These are phyloP conservation scores for Thalassiosira profunda DNA, from an alignment of 108 stramenopile genomes.

Conservation along the genomic window DNA sequence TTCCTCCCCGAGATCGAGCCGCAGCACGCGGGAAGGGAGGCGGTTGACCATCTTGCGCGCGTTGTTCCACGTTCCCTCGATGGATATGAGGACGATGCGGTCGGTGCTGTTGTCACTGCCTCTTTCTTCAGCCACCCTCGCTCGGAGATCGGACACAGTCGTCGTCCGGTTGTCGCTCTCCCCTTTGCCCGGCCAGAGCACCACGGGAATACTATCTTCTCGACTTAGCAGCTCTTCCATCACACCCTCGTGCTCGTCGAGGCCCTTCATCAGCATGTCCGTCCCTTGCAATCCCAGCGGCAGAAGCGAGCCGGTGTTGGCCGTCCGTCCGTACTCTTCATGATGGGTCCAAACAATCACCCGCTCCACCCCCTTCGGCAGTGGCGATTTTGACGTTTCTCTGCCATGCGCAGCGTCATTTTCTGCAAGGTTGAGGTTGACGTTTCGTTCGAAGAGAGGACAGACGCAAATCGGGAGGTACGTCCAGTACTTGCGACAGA, in stretches of 20 bases:
- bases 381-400: no score
- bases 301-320: constrained; percentile 55
- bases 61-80: constrained; percentile 61
- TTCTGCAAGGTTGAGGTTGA: not conserved
- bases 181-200: constrained; percentile 61
- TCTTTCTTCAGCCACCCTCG: not conserved
- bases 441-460: constrained; percentile 4
- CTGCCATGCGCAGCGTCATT: no score
- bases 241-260: constrained; percentile 41
- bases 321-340: constrained; percentile 53
- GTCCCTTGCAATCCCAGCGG: constrained; percentile 39
- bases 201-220: constrained; percentile 19
- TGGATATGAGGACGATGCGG: constrained; percentile 30
- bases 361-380: constrained; percentile 20
- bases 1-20: constrained; percentile 37
- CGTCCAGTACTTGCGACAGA: constrained; percentile 55
- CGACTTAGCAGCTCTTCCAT: constrained; percentile 18
- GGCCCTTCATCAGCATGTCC: constrained; percentile 56
- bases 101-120: not conserved
- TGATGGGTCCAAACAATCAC: constrained; percentile 62
- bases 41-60: constrained; percentile 56
- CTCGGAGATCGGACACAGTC: not conserved
- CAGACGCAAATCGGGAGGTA: constrained; percentile 59
- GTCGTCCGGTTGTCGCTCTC: not conserved
- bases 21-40: constrained; percentile 38